A percentile compares a stretch with the other conserved stretches of the same genome.
These are phyloP conservation scores for Pseudoperonospora humuli DNA, from an alignment of 352 stramenopile genomes.

Conservation along the genomic window DNA sequence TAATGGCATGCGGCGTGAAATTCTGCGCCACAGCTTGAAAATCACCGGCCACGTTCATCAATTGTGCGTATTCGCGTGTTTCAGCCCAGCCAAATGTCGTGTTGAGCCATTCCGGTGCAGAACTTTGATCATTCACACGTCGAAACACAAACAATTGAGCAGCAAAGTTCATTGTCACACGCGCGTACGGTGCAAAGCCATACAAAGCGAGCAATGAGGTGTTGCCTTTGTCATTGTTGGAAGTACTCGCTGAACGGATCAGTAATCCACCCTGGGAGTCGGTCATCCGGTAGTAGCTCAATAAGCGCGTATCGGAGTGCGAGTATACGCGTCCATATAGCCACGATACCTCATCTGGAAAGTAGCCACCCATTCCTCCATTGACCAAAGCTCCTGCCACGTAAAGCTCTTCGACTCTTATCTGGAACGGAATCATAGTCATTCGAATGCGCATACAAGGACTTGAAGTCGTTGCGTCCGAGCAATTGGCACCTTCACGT, in stretches of 20 bases:
- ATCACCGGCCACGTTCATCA: slow-evolving; percentile 51
- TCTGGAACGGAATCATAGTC: slow-evolving; percentile 67
- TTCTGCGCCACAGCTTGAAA: slow-evolving; percentile 57
- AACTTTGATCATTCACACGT: slow-evolving; percentile 42
- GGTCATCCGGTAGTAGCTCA: slow-evolving; percentile 78
- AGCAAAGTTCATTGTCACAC: slow-evolving; percentile 70
- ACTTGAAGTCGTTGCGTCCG: slow-evolving; percentile 7
- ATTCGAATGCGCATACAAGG: slow-evolving; percentile 71
- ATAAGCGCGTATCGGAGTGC: slow-evolving; percentile 48
- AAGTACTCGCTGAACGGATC: slow-evolving; percentile 50
- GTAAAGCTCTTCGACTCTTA: slow-evolving; percentile 59
- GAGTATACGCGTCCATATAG: slow-evolving; percentile 68
- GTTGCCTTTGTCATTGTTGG: slow-evolving; percentile 78
- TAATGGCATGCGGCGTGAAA: slow-evolving; percentile 51
- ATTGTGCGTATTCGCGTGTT: slow-evolving; percentile 60
- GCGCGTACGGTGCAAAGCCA: slow-evolving; percentile 49
- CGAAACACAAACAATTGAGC: slow-evolving; percentile 72
- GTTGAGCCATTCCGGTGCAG: slow-evolving; percentile 60
- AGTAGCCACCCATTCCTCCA: slow-evolving; percentile 71
- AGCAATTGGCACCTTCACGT: slow-evolving; percentile 24
- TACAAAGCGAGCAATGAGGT: slow-evolving; percentile 35
- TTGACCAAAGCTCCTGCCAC: slow-evolving; percentile 37
- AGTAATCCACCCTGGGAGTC: slow-evolving; percentile 54
- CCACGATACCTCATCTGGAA: slow-evolving; percentile 42
- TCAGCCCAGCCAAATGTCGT: slow-evolving; percentile 45